Evolutionary conservation across 108 stramenopile genomes (phyloP).

Genomic region (Thalassiosira profunda): DNA sequence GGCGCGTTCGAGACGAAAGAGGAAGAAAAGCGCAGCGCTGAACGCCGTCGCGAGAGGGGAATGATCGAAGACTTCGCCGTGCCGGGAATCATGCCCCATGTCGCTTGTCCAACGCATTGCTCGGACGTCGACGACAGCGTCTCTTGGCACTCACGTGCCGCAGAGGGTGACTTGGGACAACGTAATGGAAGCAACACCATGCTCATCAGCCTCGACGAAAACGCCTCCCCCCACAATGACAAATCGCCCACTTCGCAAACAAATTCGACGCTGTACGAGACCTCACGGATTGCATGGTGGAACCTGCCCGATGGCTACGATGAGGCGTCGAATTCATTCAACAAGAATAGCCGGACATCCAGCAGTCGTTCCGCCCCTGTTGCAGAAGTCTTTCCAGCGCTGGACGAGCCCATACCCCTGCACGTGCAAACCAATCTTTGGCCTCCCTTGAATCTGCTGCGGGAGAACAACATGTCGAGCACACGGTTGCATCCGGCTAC

Average conservation of each 20-base stretch:
- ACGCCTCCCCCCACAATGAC: slow-evolving; percentile 5
- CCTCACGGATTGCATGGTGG: slow-evolving; percentile 58
- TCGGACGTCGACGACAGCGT: slow-evolving; percentile 81
- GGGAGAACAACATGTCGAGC: slow-evolving; percentile 70
- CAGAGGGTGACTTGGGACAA: slow-evolving; percentile 13
- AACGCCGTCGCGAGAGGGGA: slow-evolving; percentile 63
- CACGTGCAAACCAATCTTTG: slow-evolving; percentile 66
- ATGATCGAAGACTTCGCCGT: slow-evolving; percentile 74
- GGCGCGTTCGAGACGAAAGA: slow-evolving; percentile 86
- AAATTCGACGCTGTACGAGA: slow-evolving; percentile 36
- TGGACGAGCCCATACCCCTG: slow-evolving; percentile 52
- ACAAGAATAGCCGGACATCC: slow-evolving; percentile 2
- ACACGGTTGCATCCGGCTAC: slow-evolving; percentile 81
- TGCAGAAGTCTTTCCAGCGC: slow-evolving; percentile 43
- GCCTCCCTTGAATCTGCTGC: slow-evolving; percentile 63
- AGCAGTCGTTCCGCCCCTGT: slow-evolving; percentile 20
- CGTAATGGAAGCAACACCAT: slow-evolving; percentile 32
- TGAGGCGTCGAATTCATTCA: neutral
- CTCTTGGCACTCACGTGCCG: slow-evolving; percentile 75
- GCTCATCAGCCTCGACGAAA: slow-evolving; percentile 31
- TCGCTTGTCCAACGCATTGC: slow-evolving; percentile 84
- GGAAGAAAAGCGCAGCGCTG: slow-evolving; percentile 69
- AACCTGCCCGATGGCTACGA: slow-evolving; percentile 43
- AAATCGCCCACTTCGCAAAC: neutral
- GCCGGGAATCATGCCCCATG: slow-evolving; percentile 78